These are phyloP conservation scores for Coemansia sp. DNA, from an alignment of 192 early-diverging fungal species.

Conservation along the genomic window DNA sequence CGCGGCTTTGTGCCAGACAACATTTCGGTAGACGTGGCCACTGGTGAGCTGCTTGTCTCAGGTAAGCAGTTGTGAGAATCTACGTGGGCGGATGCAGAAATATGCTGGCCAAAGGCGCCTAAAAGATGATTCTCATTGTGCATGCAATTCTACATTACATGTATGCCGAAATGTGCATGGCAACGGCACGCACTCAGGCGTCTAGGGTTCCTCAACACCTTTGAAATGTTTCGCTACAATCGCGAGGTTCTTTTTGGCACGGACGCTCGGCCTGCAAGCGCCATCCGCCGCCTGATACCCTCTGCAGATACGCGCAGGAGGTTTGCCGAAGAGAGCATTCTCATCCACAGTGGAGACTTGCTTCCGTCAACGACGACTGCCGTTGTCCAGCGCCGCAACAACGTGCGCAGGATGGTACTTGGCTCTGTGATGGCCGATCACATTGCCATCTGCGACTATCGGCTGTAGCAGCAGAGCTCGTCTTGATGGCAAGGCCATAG, in stretches of 20 bases:
- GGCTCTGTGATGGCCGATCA: slow-evolving; percentile 50
- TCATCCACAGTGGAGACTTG: slow-evolving; percentile 29
- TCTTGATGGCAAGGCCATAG: neutral
- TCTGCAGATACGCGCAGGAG: slow-evolving; percentile 8
- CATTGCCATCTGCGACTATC: slow-evolving; percentile 37
- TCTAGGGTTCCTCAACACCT: slow-evolving; percentile 50
- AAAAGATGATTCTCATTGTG: neutral
- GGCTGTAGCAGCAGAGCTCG: neutral
- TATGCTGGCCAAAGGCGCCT: neutral
- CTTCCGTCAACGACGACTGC: slow-evolving; percentile 43
- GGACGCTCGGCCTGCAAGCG: slow-evolving; percentile 30
- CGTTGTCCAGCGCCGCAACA: slow-evolving; percentile 22
- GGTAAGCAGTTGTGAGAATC: slow-evolving; percentile 25
- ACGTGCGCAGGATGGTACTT: slow-evolving; percentile 29
- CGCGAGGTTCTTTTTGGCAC: slow-evolving; percentile 40
- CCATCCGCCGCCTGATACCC: slow-evolving; percentile 29
- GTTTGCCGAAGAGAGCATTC: slow-evolving; percentile 36
- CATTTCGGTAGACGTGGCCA: slow-evolving; percentile 40
- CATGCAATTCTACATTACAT: neutral
- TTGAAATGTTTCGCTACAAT: slow-evolving; percentile 50
- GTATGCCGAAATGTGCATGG: slow-evolving; percentile 1
- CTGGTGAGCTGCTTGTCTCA: slow-evolving; percentile 45
- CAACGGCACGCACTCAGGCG: neutral
- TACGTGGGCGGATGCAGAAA: neutral
- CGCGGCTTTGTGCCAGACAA: slow-evolving; percentile 47